phyloP scores from a whole-genome alignment of 2,329 filamentous ascomycete genomes.

The Pseudocercospora vitis region DNA sequence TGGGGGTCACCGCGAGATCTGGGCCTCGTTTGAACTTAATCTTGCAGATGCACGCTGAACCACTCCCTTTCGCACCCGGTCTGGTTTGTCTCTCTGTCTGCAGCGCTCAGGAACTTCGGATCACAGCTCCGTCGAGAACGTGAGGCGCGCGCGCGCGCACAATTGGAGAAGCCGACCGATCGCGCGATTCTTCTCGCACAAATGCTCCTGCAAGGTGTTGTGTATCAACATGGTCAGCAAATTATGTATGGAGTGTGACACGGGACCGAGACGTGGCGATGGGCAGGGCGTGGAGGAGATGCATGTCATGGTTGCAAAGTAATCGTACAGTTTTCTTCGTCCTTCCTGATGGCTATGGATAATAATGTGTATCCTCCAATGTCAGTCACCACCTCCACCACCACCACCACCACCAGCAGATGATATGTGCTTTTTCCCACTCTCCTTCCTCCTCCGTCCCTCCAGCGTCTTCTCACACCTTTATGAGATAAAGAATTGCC shows the following conservation, averaged over 20 bases:
- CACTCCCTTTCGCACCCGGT: no score
- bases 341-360: not conserved
- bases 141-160: not conserved
- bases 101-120: not conserved
- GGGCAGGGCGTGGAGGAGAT: not conserved
- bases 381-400: no score
- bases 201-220: no score
- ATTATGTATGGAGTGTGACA: no score
- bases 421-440: not conserved
- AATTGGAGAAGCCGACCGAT: no score
- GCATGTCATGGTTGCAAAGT: not conserved
- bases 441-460: not conserved
- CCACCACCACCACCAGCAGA: no score
- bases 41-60: not conserved
- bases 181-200: no score
- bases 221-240: no score
- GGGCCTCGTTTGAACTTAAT: not conserved
- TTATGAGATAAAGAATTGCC: no score
- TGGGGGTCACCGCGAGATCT: no score
- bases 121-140: not conserved
- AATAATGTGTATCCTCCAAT: not conserved
- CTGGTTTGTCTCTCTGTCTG: no score
- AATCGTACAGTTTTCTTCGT: slow-evolving; percentile 5
- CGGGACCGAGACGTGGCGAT: no score
- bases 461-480: not conserved